phyloP scores from a whole-genome alignment of 2,329 filamentous ascomycete species.

The Talaromyces funiculosus region DNA sequence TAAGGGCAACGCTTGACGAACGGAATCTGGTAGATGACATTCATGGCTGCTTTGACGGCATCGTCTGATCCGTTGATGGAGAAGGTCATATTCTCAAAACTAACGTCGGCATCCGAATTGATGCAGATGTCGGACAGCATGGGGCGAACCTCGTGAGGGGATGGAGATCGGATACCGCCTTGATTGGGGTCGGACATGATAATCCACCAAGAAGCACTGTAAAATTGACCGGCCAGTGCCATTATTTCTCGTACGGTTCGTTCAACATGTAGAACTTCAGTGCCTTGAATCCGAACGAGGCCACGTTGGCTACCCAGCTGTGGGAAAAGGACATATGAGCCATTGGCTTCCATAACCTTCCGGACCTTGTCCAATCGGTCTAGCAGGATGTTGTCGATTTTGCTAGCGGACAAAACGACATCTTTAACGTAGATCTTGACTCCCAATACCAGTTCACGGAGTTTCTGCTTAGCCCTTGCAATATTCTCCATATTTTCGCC shows the following conservation, averaged over 20 bases:
- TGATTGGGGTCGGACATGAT: slow-evolving; percentile 66
- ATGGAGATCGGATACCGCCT: slow-evolving; percentile 54
- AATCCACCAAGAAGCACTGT: slow-evolving; percentile 94
- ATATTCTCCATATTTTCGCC: slow-evolving; percentile 82
- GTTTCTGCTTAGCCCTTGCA: slow-evolving; percentile 79
- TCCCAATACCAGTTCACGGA: slow-evolving; percentile 75
- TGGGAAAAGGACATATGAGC: slow-evolving; percentile 89
- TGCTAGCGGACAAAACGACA: slow-evolving; percentile 79
- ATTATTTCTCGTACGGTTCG: slow-evolving; percentile 93
- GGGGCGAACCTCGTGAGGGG: slow-evolving; percentile 66
- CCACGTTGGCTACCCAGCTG: slow-evolving; percentile 78
- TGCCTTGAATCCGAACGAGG: slow-evolving; percentile 83
- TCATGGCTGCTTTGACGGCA: slow-evolving; percentile 89
- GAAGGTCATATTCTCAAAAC: slow-evolving; percentile 91
- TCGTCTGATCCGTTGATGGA: slow-evolving; percentile 94
- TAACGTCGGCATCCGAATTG: slow-evolving; percentile 90
- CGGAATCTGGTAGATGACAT: slow-evolving; percentile 83
- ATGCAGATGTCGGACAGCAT: slow-evolving; percentile 95
- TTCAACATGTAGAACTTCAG: slow-evolving; percentile 89
- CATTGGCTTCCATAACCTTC: slow-evolving; percentile 95
- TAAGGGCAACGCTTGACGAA: slow-evolving; percentile 84
- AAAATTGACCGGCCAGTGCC: slow-evolving; percentile 93
- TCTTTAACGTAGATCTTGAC: slow-evolving; percentile 89
- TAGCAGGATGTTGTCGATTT: slow-evolving; percentile 90
- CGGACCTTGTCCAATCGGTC: slow-evolving; percentile 91